Evolutionary conservation across 2,329 filamentous ascomycete species (phyloP).

Genomic region (Massarina eburnea): DNA sequence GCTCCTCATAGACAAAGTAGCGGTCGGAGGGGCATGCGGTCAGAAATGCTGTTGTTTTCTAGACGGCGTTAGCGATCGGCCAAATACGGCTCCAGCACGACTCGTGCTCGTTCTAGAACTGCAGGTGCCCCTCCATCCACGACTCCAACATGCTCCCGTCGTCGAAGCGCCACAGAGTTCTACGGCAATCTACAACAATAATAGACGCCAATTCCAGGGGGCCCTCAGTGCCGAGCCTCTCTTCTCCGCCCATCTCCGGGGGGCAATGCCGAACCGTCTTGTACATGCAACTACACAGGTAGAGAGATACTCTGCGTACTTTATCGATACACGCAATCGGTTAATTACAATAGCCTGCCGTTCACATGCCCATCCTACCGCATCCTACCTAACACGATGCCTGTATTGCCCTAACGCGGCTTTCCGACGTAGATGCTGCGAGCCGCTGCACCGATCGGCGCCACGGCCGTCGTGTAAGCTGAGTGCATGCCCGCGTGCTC

Average conservation of each 20-base stretch:
- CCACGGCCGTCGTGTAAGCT: neutral
- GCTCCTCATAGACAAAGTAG: neutral
- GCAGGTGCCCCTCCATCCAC: neutral
- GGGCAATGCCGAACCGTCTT: no score
- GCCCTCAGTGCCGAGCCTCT: no score
- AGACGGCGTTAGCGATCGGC: neutral
- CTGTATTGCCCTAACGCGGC: slow-evolving; percentile 7
- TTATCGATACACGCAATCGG: no score
- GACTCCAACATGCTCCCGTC: no score
- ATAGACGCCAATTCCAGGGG: no score
- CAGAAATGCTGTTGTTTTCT: neutral
- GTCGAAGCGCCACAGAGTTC: no score
- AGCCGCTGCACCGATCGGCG: slow-evolving; percentile 16
- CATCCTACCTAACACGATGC: neutral
- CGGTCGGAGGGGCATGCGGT: slow-evolving; percentile 3
- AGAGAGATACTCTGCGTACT: no score
- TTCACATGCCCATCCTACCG: neutral
- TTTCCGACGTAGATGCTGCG: slow-evolving; percentile 7
- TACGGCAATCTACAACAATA: no score
- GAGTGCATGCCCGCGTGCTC: neutral
- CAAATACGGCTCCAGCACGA: neutral
- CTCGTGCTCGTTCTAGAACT: neutral
- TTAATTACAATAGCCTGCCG: no score
- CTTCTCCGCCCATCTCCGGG: no score
- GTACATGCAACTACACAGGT: no score